Conservation (phyloP, 305 asterid species). For the Plantago rigida region DNA sequence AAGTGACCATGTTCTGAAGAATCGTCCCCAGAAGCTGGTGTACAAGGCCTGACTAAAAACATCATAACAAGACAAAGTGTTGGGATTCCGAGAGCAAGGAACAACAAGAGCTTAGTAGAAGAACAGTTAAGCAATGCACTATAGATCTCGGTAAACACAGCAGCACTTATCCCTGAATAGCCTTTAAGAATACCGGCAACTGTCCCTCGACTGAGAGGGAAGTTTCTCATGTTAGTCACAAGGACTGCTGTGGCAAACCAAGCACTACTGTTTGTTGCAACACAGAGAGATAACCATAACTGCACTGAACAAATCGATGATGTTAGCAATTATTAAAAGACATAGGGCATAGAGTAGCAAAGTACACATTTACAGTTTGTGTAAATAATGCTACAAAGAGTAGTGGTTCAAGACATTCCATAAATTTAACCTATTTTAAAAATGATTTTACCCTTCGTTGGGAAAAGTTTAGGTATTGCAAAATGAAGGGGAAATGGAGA, state of each 20-base stretch:
- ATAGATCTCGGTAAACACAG: conserved; percentile 56
- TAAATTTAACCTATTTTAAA: too few species aligned
- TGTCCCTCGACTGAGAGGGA: conserved; percentile 58
- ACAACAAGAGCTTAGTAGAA: conserved; percentile 45
- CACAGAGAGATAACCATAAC: conserved; percentile 55
- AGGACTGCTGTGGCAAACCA: conserved; percentile 67
- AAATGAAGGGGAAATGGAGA: too few species aligned
- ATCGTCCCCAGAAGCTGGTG: conserved; percentile 54
- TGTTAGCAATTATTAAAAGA: conserved; percentile 6
- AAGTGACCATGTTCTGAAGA: conserved; percentile 47
- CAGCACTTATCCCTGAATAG: conserved; percentile 58
- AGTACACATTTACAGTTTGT: too few species aligned
- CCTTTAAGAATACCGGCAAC: conserved; percentile 71
- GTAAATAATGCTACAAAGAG: background rate
- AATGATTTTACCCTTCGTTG: too few species aligned
- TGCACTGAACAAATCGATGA: conserved; percentile 27
- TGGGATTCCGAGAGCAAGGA: conserved; percentile 57
- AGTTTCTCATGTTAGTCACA: conserved; percentile 70
- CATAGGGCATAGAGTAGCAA: background rate
- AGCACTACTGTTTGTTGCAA: conserved; percentile 56
- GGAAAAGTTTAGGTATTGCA: too few species aligned
- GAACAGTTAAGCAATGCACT: conserved; percentile 41
- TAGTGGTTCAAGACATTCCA: too few species aligned
- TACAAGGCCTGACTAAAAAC: conserved; percentile 53
- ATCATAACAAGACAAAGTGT: conserved; percentile 42